Conservation (phyloP, 192 early-diverging fungal species). For the Entomortierella parvispora region DNA sequence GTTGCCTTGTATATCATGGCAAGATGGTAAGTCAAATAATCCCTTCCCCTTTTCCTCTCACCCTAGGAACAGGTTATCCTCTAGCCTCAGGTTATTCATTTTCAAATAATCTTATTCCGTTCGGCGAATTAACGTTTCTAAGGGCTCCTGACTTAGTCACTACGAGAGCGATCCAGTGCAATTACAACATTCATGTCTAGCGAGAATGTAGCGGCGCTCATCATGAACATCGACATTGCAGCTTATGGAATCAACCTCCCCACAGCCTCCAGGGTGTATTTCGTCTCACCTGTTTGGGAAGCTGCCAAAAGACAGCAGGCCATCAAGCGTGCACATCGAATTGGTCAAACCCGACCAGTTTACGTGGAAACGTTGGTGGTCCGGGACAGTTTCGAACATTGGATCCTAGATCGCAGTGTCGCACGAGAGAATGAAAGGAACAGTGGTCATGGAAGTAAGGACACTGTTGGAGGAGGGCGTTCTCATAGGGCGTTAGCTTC, state of each 20-base stretch:
- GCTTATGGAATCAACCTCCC: conserved; percentile 86
- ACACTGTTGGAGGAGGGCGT: too few relatives aligned
- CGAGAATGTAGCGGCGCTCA: conserved; percentile 56
- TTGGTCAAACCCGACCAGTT: conserved; percentile 73
- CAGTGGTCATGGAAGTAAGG: too few relatives aligned
- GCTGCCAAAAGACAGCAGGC: conserved; percentile 81
- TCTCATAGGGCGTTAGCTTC: too few relatives aligned
- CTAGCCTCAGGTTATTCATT: not conserved
- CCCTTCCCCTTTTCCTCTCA: too few relatives aligned
- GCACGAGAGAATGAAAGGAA: too few relatives aligned
- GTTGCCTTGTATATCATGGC: conserved; percentile 63
- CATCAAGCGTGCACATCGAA: conserved; percentile 86
- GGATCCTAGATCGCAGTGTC: conserved; percentile 54
- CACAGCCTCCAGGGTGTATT: conserved; percentile 76
- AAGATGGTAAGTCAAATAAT: conserved; percentile 50
- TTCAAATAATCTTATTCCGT: not conserved
- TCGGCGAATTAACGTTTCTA: not conserved
- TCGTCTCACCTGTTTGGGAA: conserved; percentile 80
- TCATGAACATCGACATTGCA: conserved; percentile 63
- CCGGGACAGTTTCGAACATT: conserved; percentile 64
- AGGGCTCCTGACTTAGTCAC: conserved; percentile 20
- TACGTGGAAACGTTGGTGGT: conserved; percentile 70
- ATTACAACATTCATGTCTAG: conserved; percentile 74
- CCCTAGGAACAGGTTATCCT: too few relatives aligned
- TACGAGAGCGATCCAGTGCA: conserved; percentile 54